Evolutionary conservation across 2,329 filamentous ascomycete species (phyloP), one percentile per base, ranked within the genome.

Genomic region (Phialophora expanda): DNA sequence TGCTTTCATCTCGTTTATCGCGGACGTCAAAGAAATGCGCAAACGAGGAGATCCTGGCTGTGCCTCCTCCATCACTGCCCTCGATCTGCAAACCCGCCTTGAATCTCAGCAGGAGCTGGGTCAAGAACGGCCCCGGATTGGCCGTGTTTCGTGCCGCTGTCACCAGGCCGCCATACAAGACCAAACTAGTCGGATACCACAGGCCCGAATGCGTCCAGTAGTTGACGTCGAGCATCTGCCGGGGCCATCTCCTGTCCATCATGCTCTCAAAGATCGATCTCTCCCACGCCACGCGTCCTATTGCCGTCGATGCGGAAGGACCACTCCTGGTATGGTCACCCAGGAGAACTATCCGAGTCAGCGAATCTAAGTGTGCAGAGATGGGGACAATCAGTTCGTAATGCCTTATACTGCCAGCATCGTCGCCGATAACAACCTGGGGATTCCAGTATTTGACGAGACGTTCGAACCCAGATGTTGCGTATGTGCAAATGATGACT

Each of bases 11-110:
- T 12, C 3, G 20, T 2, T 2, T 24, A 41, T 59, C 24, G n/a
- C 46, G 28, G 32, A 61, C 28, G 12, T 61, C 46, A 30, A 61
- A 51, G 57, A 61, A 61, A 34, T 53, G 57, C 11, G 46, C 46
- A 20, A 61, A 51, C 28, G 57, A 61, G 14, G 46, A 51, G 46
- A 53, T 32, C n/a, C 28, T 26, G 22, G 57, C 32, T 8, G 46
- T 9, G 1, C 12, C 24, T 24, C 24, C 24, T 24, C 30, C 46
- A 34, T 20, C 3, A 9, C 11, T 48, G 30, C 51, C 57, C 5
- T 28, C 34, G 57, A 61, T 53, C 17, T 9, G 20, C 46, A 38
- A n/a, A 12, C 44, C 46, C 1, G 9, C 14, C 5, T 14, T 20
- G 32, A 53, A 32, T 41, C 24, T 41, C 4, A 12, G 14, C 20